Evolutionary conservation across 208 protist species (phyloP).

Genomic region (Entamoeba dispar): DNA sequence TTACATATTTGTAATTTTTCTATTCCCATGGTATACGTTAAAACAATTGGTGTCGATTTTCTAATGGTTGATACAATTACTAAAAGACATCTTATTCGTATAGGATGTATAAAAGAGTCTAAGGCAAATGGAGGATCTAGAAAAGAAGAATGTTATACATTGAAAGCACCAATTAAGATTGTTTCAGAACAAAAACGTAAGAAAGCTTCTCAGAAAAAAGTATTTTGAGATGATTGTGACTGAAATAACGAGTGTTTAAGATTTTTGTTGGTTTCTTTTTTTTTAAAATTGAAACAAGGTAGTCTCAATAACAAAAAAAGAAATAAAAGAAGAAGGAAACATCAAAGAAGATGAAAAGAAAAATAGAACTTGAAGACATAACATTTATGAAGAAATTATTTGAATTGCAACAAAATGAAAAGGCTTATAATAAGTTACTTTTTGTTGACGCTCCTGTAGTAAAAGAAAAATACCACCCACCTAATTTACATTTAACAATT

Average conservation of each 20-base stretch:
- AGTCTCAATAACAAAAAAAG: no score
- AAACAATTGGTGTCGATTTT: neutral
- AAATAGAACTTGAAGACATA: neutral
- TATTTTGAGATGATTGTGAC: no score
- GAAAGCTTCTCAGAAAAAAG: no score
- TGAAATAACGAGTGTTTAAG: no score
- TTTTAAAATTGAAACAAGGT: no score
- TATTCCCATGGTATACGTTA: neutral
- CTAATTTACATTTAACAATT: neutral
- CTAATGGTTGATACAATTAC: neutral
- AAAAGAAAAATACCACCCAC: neutral
- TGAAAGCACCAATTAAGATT: neutral
- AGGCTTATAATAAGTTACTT: neutral
- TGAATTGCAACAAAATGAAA: neutral
- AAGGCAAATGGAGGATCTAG: neutral
- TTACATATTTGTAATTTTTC: neutral
- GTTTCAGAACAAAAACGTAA: neutral
- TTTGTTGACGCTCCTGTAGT: neutral
- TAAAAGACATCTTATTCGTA: neutral
- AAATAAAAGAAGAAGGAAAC: no score
- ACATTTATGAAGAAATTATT: neutral
- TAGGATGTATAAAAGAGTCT: neutral
- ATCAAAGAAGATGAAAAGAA: neutral
- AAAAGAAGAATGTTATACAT: neutral
- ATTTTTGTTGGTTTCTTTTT: no score